These are phyloP conservation scores for Saccharum officinarum DNA, from an alignment of 176 grass and related monocot genomes.

Conservation along the genomic window DNA sequence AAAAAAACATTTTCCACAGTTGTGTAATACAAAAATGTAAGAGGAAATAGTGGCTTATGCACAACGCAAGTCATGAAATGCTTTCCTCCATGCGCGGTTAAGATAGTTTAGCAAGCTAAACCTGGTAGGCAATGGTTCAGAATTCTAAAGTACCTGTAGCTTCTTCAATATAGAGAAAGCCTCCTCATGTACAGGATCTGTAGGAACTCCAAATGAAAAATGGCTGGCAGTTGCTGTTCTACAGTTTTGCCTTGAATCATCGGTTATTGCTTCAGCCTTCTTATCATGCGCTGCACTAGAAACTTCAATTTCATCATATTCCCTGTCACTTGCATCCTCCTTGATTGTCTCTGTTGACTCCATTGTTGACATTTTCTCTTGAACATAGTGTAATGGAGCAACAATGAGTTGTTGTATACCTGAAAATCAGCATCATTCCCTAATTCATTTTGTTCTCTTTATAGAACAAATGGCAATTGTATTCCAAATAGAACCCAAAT, in stretches of 20 bases:
- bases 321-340: slow-evolving; percentile 35
- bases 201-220: slow-evolving; percentile 49
- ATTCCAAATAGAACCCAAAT: background rate
- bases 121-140: background rate
- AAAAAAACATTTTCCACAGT: background rate
- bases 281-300: slow-evolving; percentile 36
- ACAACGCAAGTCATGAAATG: background rate
- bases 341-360: slow-evolving; percentile 25
- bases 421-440: slow-evolving; percentile 44
- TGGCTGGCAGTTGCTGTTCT: slow-evolving; percentile 5
- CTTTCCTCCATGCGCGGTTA: background rate
- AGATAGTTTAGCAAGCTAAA: background rate
- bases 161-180: slow-evolving; percentile 87
- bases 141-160: slow-evolving; percentile 58
- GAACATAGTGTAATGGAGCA: slow-evolving; percentile 53
- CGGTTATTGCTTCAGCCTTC: slow-evolving; percentile 20
- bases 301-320: slow-evolving; percentile 32
- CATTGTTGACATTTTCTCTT: slow-evolving; percentile 55
- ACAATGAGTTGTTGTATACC: slow-evolving; percentile 51
- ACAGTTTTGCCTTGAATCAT: slow-evolving; percentile 33
- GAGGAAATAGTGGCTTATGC: background rate
- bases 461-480: background rate
- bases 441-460: background rate
- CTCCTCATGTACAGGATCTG: slow-evolving; percentile 73
- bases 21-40: background rate